Evolutionary conservation across 495 filamentous ascomycete species (phyloP).

Genomic region (Podospora pseudocomata): DNA sequence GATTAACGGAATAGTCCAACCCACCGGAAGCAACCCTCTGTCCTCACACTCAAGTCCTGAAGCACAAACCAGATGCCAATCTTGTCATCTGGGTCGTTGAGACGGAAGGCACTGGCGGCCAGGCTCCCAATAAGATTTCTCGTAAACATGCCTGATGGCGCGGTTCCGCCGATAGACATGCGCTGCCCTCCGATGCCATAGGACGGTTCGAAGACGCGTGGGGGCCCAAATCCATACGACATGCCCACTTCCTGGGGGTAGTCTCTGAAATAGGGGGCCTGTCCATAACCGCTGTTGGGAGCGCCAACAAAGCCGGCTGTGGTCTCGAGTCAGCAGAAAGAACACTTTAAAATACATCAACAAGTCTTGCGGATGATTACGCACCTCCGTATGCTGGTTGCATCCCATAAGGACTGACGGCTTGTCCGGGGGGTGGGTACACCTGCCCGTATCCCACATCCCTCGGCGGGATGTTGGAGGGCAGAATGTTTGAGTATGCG

Average conservation of each 20-base stretch:
- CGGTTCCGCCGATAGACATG: slow-evolving; percentile 37
- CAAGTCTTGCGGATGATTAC: not conserved
- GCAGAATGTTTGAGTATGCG: slow-evolving; percentile 34
- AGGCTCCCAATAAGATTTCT: slow-evolving; percentile 93
- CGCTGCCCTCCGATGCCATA: slow-evolving; percentile 28
- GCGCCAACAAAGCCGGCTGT: slow-evolving; percentile 13
- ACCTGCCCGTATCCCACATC: slow-evolving; percentile 28
- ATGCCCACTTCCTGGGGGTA: slow-evolving; percentile 26
- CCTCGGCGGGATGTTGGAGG: slow-evolving; percentile 25
- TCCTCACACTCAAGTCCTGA: slow-evolving; percentile 91
- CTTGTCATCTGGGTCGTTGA: slow-evolving; percentile 77
- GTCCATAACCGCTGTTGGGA: slow-evolving; percentile 27
- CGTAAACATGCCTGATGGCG: slow-evolving; percentile 86
- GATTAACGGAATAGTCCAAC: slow-evolving; percentile 16
- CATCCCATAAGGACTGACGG: slow-evolving; percentile 28
- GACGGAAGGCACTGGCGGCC: slow-evolving; percentile 81
- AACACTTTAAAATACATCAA: not conserved
- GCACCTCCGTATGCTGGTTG: slow-evolving; percentile 24
- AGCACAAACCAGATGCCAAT: slow-evolving; percentile 96
- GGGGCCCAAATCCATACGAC: slow-evolving; percentile 17
- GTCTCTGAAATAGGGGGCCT: slow-evolving; percentile 28
- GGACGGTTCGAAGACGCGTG: slow-evolving; percentile 26
- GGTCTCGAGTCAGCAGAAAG: not conserved
- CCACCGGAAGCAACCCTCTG: slow-evolving; percentile 87
- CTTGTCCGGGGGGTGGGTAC: slow-evolving; percentile 21